phyloP scores from a whole-genome alignment of 441 rosid species.

The Kokia cookei region DNA sequence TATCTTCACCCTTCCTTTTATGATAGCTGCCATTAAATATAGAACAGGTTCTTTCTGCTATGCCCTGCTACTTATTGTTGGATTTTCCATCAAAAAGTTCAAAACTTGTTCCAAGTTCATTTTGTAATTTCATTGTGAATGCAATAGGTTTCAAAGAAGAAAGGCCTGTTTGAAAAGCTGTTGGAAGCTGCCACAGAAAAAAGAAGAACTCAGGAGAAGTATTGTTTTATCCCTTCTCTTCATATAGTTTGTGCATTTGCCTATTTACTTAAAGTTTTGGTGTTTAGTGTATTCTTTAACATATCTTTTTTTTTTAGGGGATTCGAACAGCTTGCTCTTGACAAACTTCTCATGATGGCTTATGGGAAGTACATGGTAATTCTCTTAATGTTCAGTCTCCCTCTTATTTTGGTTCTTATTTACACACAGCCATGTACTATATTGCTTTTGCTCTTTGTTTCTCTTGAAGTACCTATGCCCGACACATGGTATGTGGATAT shows the following conservation, averaged over 20 bases:
- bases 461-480: too few relatives aligned
- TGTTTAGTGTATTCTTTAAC: background rate
- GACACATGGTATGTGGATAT: too few relatives aligned
- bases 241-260: background rate
- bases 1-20: conserved; percentile 4
- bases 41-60: conserved; percentile 1
- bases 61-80: background rate
- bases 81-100: conserved; percentile 4
- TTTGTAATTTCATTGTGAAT: conserved; percentile 13
- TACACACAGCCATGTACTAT: background rate
- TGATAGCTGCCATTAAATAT: background rate
- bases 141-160: conserved; percentile 63
- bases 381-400: conserved; percentile 3
- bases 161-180: conserved; percentile 46
- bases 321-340: conserved; percentile 63
- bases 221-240: conserved; percentile 18
- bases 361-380: conserved; percentile 83
- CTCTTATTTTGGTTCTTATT: background rate
- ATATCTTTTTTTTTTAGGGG: conserved; percentile 46
- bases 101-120: background rate
- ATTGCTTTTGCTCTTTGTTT: too few relatives aligned
- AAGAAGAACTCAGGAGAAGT: conserved; percentile 73
- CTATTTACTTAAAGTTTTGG: conserved; percentile 13
- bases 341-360: conserved; percentile 78
- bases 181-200: conserved; percentile 50